These are phyloP conservation scores for Plantago ovata DNA, from an alignment of 257 asterid genomes.

Conservation along the genomic window DNA sequence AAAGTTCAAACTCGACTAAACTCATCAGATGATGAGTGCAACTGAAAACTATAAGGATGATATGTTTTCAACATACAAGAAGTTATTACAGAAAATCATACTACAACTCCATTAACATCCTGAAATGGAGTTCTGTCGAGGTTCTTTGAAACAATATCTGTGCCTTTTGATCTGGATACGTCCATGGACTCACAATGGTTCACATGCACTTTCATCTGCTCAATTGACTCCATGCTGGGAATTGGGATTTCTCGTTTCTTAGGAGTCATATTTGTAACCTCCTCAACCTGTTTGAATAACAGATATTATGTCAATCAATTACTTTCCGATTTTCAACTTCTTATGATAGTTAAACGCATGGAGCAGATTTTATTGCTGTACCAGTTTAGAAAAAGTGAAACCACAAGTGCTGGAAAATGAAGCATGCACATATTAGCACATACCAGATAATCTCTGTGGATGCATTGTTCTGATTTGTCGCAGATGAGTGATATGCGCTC, in stretches of 20 bases:
- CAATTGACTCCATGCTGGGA: slow-evolving; percentile 58
- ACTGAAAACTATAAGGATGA: not conserved
- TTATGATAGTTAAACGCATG: not conserved
- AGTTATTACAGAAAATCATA: slow-evolving; percentile 11
- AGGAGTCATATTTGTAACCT: slow-evolving; percentile 49
- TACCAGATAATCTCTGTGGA: slow-evolving; percentile 65
- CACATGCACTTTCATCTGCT: slow-evolving; percentile 53
- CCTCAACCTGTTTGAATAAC: slow-evolving; percentile 53
- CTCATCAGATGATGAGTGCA: slow-evolving; percentile 32
- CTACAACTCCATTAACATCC: slow-evolving; percentile 46
- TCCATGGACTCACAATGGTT: slow-evolving; percentile 24
- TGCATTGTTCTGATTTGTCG: slow-evolving; percentile 51
- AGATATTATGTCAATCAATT: not conserved
- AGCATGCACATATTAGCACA: too few relatives aligned
- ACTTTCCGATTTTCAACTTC: not conserved
- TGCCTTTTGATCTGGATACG: slow-evolving; percentile 23
- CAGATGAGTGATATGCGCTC: slow-evolving; percentile 45
- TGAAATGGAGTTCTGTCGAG: slow-evolving; percentile 64
- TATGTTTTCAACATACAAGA: slow-evolving; percentile 22
- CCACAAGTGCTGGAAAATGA: too few relatives aligned
- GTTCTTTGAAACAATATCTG: slow-evolving; percentile 31
- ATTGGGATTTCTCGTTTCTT: slow-evolving; percentile 43
- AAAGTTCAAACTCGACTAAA: too few relatives aligned
- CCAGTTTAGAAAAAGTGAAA: too few relatives aligned
- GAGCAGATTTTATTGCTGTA: not conserved